Base-by-base conservation (phyloP, 768 basidiomycete genomes). In the Phylloporus arenicola region DNA sequence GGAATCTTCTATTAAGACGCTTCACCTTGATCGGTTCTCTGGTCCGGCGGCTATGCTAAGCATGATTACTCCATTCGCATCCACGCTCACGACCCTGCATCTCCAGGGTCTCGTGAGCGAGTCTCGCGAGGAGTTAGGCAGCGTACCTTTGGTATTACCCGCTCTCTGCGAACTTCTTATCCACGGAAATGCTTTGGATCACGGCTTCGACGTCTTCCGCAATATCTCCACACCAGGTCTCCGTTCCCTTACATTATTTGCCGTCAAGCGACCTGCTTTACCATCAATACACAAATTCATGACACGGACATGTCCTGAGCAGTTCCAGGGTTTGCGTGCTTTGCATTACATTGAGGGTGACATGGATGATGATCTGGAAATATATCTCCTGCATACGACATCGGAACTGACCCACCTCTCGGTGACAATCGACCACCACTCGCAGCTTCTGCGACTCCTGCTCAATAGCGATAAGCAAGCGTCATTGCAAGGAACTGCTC, bases 221-320 rank as follows among this genome's bases (percentile, higher is more conserved):
- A 67, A 65, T 51, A 68, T 67, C 51, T 67, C 67, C 57, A 61
- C 67, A 1, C 66, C 66, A 4, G 53, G 41, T 6, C 58, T 67
- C 39, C 61, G 57, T 27, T 57, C 58, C 12, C 53, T 67, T 25
- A 59, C 59, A 6, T 45, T 67, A 43, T 52, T 52, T 56, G 57
- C 52, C 45, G 61, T 67, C 50, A 65, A 57, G 33, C 63, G 57
- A 52, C 59, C 61, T 41, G 53, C 59, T 33, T 47, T 69, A 22
- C 65, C 66, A 43, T 63, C 67, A 13, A 67, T 67, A 59, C 67
- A 69, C 57, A 69, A 59, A 35, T 69, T 69, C 53, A 67, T 67
- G 61, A 62, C 65, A 27, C 65, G 65, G 51, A 67, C 50, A 56
- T 68, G 59, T 50, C 66, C 68, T 4, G 67, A 67, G 43, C 67